A percentile compares a stretch with the other conserved stretches of the same genome.
These are phyloP conservation scores for Pestalotiopsis sp. DNA, from an alignment of 2,329 filamentous ascomycete genomes.

Conservation along the genomic window DNA sequence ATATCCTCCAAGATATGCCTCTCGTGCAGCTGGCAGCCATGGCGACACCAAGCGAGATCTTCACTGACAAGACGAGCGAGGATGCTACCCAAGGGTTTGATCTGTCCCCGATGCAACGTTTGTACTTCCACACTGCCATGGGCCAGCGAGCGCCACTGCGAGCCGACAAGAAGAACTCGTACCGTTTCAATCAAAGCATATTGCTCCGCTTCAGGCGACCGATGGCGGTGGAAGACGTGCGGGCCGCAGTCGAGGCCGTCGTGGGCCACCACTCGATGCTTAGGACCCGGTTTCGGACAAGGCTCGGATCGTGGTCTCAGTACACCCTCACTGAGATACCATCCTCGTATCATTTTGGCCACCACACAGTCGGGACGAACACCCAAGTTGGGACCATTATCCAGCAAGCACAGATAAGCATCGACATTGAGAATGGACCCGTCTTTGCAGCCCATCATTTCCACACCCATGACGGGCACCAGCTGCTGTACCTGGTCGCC, in stretches of 20 bases:
- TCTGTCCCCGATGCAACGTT: slow-evolving; percentile 55
- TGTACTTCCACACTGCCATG: slow-evolving; percentile 52
- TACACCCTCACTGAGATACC: slow-evolving; percentile 40
- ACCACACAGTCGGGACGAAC: slow-evolving; percentile 41
- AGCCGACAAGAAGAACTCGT: slow-evolving; percentile 34
- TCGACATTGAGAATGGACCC: slow-evolving; percentile 52
- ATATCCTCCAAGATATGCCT: slow-evolving; percentile 39
- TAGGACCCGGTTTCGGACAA: slow-evolving; percentile 44
- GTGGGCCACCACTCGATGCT: slow-evolving; percentile 55
- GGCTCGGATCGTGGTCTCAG: slow-evolving; percentile 47
- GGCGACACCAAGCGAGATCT: slow-evolving; percentile 32
- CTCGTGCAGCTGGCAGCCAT: slow-evolving; percentile 39
- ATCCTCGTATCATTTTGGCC: slow-evolving; percentile 45
- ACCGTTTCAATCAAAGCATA: slow-evolving; percentile 54
- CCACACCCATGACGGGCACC: slow-evolving; percentile 44
- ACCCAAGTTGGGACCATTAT: slow-evolving; percentile 43
- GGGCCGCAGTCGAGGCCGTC: slow-evolving; percentile 49
- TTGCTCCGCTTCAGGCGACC: slow-evolving; percentile 45
- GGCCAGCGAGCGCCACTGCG: slow-evolving; percentile 35
- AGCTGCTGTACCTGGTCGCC: slow-evolving; percentile 50
- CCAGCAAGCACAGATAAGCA: slow-evolving; percentile 41
- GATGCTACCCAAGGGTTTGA: slow-evolving; percentile 41
- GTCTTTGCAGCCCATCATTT: slow-evolving; percentile 53
- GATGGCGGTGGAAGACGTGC: slow-evolving; percentile 43
- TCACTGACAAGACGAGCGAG: slow-evolving; percentile 33